These are phyloP conservation scores for Galerina marginata DNA, from an alignment of 768 basidiomycete genomes.

Conservation along the genomic window DNA sequence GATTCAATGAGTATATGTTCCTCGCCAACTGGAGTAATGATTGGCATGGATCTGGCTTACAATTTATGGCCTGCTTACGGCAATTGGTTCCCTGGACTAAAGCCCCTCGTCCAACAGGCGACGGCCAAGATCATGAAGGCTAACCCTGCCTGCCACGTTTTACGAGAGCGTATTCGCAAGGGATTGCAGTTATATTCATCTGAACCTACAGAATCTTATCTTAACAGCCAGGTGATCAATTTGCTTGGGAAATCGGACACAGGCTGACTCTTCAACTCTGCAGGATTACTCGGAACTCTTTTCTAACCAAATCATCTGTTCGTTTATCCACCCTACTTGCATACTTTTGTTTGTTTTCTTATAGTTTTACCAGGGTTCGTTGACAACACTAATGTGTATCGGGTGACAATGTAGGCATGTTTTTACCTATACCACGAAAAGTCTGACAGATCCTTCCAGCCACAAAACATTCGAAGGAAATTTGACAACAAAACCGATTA, in stretches of 20 bases:
- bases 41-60: slow-evolving; percentile 98
- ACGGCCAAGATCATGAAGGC: slow-evolving; percentile 99
- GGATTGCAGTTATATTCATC: slow-evolving; percentile 98
- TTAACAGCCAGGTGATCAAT: slow-evolving; percentile 82
- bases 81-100: slow-evolving; percentile 99
- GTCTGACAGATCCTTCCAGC: slow-evolving; percentile 39
- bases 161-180: slow-evolving; percentile 98
- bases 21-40: slow-evolving; percentile 98
- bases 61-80: slow-evolving; percentile 99
- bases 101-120: slow-evolving; percentile 96
- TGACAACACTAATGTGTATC: slow-evolving; percentile 99
- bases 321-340: slow-evolving; percentile 22
- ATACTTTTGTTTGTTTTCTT: slow-evolving; percentile 5
- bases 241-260: neutral
- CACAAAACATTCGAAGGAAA: slow-evolving; percentile 99
- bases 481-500: slow-evolving; percentile 99
- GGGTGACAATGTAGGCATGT: slow-evolving; percentile 77
- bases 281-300: slow-evolving; percentile 94
- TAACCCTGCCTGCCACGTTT: slow-evolving; percentile 95
- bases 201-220: slow-evolving; percentile 97
- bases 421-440: neutral
- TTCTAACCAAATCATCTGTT: slow-evolving; percentile 97
- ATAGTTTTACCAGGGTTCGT: slow-evolving; percentile 75
- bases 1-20: slow-evolving; percentile 99
- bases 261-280: slow-evolving; percentile 1